Evolutionary conservation across 2,329 filamentous ascomycete species (phyloP), one percentile per base, ranked within the genome.

Genomic region (Nannizziopsis barbatae): DNA sequence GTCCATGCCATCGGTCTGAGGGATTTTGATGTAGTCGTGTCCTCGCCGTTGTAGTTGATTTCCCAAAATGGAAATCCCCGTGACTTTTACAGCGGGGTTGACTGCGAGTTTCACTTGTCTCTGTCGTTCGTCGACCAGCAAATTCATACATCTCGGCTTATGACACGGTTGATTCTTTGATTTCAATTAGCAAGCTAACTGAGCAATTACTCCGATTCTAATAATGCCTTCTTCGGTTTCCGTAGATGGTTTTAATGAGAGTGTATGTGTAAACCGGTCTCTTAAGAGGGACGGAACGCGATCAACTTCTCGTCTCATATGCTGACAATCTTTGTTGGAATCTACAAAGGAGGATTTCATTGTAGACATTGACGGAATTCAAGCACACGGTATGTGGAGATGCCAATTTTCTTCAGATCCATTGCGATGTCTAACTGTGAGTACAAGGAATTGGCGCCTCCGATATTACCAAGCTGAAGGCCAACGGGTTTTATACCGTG

Each of bases 401-500:
- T 18, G 12, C 1, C 5, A 3, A 50, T 51, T 15, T 38, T 30
- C 15, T 5, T 47, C 12, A 7, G 17, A 14, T 39, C 12, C 5
- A 32, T 8, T 8, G 18, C 11, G 39, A 32, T n/a, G 27, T 37
- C 32, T 11, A 10, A 14, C 31, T 15, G 8, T 14, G 6, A 20
- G 5, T 15, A 15, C n/a, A 17, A 77, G 76, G 80, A 37, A 79
- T 84, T 55, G 76, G 76, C 48, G 77, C 75, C 30, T 71, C 76
- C 2, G 81, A 84, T 58, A 83, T 84, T 55, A 69, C 71, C 6
- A 84, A 83, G 62, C 67, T 84, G 43, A 83, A 81, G 61, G 63
- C 69, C 2, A 76, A 77, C 58, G 76, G 77, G 14, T 81, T 75
- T 59, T 76, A 76, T 62, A 84, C 81, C 8, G 71, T 84, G 56